phyloP scores from a whole-genome alignment of 108 stramenopile species.

The Aurantiochytrium sp. region DNA sequence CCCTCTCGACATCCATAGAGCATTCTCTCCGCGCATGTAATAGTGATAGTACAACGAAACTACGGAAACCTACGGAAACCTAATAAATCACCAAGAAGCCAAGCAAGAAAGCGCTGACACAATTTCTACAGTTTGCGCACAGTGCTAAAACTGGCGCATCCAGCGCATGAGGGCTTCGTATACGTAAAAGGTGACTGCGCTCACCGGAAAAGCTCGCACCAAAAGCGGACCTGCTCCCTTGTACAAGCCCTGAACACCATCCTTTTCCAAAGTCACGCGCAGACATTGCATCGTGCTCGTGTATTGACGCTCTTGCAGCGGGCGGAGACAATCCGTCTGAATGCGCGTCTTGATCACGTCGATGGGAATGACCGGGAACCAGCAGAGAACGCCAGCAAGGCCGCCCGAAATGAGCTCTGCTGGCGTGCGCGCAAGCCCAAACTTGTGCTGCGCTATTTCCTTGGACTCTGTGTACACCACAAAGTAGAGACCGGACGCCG shows the following conservation, averaged over 20 bases:
- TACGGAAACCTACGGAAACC: too few species aligned
- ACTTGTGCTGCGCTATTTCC: neutral
- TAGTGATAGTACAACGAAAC: too few species aligned
- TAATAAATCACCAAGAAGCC: too few species aligned
- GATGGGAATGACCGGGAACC: slow-evolving; percentile 40
- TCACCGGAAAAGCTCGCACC: slow-evolving; percentile 46
- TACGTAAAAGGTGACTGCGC: slow-evolving; percentile 38
- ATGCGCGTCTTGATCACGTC: slow-evolving; percentile 44
- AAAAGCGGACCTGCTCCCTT: slow-evolving; percentile 37
- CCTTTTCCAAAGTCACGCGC: neutral
- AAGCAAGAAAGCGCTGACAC: neutral
- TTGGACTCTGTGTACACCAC: slow-evolving; percentile 29
- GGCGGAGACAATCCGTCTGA: neutral
- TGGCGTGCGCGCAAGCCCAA: neutral
- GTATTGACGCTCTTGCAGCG: neutral
- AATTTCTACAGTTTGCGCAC: neutral
- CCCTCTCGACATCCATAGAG: too few species aligned
- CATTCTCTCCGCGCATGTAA: too few species aligned
- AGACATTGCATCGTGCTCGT: neutral
- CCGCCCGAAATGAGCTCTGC: slow-evolving; percentile 34
- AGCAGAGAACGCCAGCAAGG: slow-evolving; percentile 36
- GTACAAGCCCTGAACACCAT: slow-evolving; percentile 20
- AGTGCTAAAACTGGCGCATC: neutral
- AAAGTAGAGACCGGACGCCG: slow-evolving; percentile 42
- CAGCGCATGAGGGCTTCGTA: slow-evolving; percentile 26